Evolutionary conservation across 75 land plant species (phyloP).

Genomic region (Sequoia sempervirens): DNA sequence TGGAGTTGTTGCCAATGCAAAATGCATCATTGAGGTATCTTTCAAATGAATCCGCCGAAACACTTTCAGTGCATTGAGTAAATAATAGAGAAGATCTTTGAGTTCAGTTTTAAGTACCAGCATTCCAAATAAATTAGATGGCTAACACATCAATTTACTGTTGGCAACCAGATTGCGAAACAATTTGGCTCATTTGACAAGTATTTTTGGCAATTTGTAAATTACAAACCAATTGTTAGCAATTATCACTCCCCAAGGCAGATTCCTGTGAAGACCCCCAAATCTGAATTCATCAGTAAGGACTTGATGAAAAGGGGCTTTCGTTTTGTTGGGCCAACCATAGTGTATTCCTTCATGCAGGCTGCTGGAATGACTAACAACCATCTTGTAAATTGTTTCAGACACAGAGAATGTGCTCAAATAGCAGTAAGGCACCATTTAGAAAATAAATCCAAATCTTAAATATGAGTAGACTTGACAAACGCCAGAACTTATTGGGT

Average conservation of each 20-base stretch:
- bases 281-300: conserved; percentile 61
- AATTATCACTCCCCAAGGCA: conserved; percentile 36
- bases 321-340: conserved; percentile 59
- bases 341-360: conserved; percentile 69
- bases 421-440: not conserved
- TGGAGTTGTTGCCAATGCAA: conserved; percentile 55
- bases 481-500: not conserved
- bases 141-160: not conserved
- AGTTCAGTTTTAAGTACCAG: not conserved
- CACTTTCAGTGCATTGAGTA: not conserved
- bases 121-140: not conserved
- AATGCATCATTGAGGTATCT: conserved; percentile 48
- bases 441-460: not conserved
- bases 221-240: conserved; percentile 51
- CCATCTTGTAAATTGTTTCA: conserved; percentile 49
- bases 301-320: conserved; percentile 57
- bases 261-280: conserved; percentile 59
- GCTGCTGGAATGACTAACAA: conserved; percentile 60
- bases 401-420: conserved; percentile 26
- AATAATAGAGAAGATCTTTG: not conserved
- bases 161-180: conserved; percentile 23
- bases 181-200: conserved; percentile 51
- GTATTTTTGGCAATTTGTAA: conserved; percentile 50
- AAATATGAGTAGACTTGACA: not conserved
- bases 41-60: not conserved